Evolutionary conservation across 768 basidiomycete genomes (phyloP).

Genomic region (Mycena floridula): DNA sequence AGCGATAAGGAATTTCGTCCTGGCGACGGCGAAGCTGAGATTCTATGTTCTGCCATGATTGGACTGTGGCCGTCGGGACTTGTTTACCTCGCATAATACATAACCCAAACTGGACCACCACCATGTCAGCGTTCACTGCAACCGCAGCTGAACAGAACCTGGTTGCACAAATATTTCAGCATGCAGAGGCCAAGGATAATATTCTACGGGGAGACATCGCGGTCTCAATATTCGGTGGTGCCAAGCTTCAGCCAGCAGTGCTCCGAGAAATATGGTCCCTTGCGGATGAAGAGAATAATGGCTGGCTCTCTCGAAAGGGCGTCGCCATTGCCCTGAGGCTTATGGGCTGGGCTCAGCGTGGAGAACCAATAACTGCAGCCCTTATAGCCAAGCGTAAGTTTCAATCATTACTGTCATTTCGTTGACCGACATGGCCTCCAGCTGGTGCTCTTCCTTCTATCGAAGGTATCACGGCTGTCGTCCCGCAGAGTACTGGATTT

Average conservation of each 20-base stretch:
- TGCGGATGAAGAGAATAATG: constrained; percentile 91
- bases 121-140: constrained; percentile 42
- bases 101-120: too few relatives aligned
- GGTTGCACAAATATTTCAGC: constrained; percentile 67
- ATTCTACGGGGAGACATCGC: constrained; percentile 89
- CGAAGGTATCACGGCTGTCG: constrained; percentile 55
- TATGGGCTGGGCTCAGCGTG: constrained; percentile 90
- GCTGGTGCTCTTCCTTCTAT: constrained; percentile 83
- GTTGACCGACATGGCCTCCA: too few relatives aligned
- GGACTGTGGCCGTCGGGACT: too few relatives aligned
- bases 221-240: constrained; percentile 77
- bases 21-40: constrained; percentile 39
- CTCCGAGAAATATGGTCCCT: constrained; percentile 94
- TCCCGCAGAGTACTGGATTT: constrained; percentile 51
- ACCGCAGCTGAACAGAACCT: constrained; percentile 49
- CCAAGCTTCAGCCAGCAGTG: constrained; percentile 67
- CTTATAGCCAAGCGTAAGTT: constrained; percentile 67
- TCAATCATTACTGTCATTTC: constrained; percentile 5
- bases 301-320: constrained; percentile 83
- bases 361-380: constrained; percentile 57
- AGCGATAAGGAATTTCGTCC: constrained; percentile 36
- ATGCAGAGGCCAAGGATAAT: constrained; percentile 75
- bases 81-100: too few relatives aligned
- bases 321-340: constrained; percentile 85
- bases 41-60: too few relatives aligned